These are phyloP conservation scores for Westerdykella ornata DNA, from an alignment of 2,329 filamentous ascomycete species.

Conservation along the genomic window DNA sequence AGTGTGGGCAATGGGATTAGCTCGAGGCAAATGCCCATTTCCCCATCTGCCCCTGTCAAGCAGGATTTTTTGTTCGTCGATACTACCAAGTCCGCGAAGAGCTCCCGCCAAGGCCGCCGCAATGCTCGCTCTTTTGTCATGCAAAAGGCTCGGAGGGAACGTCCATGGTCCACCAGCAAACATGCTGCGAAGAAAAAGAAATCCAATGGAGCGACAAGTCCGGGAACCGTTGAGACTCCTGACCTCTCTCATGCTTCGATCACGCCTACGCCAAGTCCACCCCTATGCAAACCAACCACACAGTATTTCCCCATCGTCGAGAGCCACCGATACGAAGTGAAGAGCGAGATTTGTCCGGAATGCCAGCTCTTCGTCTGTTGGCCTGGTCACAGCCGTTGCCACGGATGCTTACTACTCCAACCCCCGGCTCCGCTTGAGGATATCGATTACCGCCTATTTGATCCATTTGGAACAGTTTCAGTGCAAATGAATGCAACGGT, in stretches of 20 bases:
- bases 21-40: constrained; percentile 14
- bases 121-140: constrained; percentile 39
- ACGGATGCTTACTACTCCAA: constrained; percentile 21
- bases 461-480: constrained; percentile 29
- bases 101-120: constrained; percentile 33
- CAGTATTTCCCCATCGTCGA: constrained; percentile 15
- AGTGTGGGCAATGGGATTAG: constrained; percentile 18
- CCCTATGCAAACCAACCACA: constrained; percentile 9
- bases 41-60: constrained; percentile 20
- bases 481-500: constrained; percentile 22
- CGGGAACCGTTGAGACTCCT: constrained; percentile 24
- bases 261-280: constrained; percentile 30
- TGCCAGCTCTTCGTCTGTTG: constrained; percentile 27
- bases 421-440: constrained; percentile 15
- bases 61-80: constrained; percentile 37
- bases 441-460: constrained; percentile 23
- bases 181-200: constrained; percentile 27
- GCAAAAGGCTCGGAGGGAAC: constrained; percentile 35
- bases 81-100: constrained; percentile 31
- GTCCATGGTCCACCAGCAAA: constrained; percentile 38
- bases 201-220: constrained; percentile 23
- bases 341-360: constrained; percentile 22
- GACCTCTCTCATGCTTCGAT: constrained; percentile 20
- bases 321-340: constrained; percentile 12
- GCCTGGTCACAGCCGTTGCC: constrained; percentile 26